Percentiles rank a stretch among this genome's conserved stretches.
Conservation (phyloP, 1,284 basidiomycete species). For the Moesziomyces globuligerus region DNA sequence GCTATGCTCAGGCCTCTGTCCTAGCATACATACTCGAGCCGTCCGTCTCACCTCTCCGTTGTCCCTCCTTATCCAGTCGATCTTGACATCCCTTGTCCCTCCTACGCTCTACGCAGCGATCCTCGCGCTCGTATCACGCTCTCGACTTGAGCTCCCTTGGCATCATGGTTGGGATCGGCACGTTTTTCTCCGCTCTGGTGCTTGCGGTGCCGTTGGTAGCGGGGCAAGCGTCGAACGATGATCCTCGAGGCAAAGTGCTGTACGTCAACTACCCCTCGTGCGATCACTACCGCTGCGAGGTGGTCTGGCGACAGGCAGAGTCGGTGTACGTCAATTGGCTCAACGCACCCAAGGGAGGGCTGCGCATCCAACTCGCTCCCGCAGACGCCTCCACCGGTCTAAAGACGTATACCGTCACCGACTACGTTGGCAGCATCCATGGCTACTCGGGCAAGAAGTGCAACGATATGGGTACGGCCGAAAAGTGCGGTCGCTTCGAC, state of each 20-base stretch:
- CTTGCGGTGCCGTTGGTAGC: constrained; percentile 3
- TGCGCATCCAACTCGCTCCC: constrained; percentile 36
- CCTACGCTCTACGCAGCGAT: too few species aligned
- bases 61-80: too few species aligned
- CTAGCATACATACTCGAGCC: too few species aligned
- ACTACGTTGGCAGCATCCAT: constrained; percentile 27
- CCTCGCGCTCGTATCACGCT: too few species aligned
- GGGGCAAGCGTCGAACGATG: constrained; percentile 34
- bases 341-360: constrained; percentile 31
- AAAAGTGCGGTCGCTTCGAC: constrained; percentile 36
- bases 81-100: too few species aligned
- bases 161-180: constrained; percentile 23
- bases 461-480: constrained; percentile 21
- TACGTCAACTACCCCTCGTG: constrained; percentile 47
- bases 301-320: constrained; percentile 25
- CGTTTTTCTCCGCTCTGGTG: constrained; percentile 1
- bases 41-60: too few species aligned
- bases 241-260: constrained; percentile 37
- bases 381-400: constrained; percentile 35
- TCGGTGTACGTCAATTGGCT: constrained; percentile 42
- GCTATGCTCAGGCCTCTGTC: too few species aligned
- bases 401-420: constrained; percentile 33
- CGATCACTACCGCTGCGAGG: constrained; percentile 29
- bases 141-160: not conserved
- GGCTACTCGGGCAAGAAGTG: constrained; percentile 19